Evolutionary conservation across 352 stramenopile species (phyloP).

Genomic region (Globisporangium sylvaticum): DNA sequence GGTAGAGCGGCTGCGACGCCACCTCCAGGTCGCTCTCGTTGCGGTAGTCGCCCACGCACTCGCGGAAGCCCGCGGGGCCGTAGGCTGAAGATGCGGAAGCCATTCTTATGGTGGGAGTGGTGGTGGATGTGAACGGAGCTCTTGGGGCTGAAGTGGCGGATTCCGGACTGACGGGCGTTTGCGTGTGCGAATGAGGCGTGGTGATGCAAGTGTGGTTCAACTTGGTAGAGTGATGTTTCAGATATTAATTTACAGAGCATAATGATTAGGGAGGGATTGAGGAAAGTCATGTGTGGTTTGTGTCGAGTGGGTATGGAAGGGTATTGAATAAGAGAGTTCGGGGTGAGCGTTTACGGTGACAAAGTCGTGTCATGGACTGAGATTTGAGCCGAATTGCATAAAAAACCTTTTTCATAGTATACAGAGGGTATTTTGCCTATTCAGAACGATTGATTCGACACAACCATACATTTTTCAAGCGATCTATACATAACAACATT

Average conservation of each 20-base stretch:
- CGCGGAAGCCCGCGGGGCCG: constrained; percentile 88
- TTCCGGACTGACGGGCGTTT: not conserved
- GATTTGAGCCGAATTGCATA: not conserved
- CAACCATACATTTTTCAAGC: not conserved
- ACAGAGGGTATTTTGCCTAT: not conserved
- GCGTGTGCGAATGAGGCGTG: not conserved
- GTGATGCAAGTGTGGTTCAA: not conserved
- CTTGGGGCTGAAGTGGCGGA: not conserved
- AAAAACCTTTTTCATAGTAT: not conserved
- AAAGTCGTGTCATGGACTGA: constrained; percentile 7
- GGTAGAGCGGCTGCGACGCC: constrained; percentile 56
- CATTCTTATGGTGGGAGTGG: not conserved
- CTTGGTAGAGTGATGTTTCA: not conserved
- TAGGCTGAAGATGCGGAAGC: constrained; percentile 16
- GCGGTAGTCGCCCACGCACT: constrained; percentile 92
- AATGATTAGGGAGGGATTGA: not conserved
- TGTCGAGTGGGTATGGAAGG: not conserved
- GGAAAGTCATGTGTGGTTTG: not conserved
- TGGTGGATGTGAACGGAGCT: not conserved
- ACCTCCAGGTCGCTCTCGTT: constrained; percentile 65
- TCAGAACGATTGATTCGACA: not conserved
- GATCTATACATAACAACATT: not conserved
- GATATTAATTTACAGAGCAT: not conserved
- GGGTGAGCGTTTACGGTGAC: constrained; percentile 9
- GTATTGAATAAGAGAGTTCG: not conserved